Base-by-base conservation (phyloP, 2,329 filamentous ascomycete species). In the Ustilaginoidea virens region DNA sequence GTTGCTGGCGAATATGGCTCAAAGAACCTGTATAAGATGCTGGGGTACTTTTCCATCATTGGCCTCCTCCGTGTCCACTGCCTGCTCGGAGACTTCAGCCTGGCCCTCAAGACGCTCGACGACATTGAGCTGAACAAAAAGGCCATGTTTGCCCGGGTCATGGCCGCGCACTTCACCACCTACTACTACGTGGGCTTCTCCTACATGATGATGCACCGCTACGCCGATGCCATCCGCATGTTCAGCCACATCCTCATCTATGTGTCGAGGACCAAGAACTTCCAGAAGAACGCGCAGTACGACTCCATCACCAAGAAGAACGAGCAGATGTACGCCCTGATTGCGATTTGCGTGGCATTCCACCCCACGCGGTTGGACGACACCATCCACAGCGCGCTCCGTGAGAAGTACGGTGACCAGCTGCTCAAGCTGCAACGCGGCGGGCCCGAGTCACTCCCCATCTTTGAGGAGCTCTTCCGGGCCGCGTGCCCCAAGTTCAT, bases 141-240 rank as follows among this genome's bases (percentile, higher is more conserved):
- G 69, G 86, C 90, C 58, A 96, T 96, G 82, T 98, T 98, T 55
- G 87, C 90, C 38, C 82, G 90, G 42, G 90, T 98, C 55, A 96
- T 98, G 90, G 87, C 90, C 31, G 90, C 90, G 33, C 90, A 98
- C 67, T 96, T 96, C 66, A 94, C 87, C 43, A 98, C 90, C 41
- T 98, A 96, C 74, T 98, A 98, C 74, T 96, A 96, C 56, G 87
- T 98, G 38, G 90, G 90, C 44, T 98, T 98, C 74, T 92, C 83
- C 44, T 98, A 98, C 78, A 96, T 98, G 87, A 98, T 98, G 90
- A 92, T 96, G 82, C 85, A 90, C 63, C 82, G 90, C 53, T 98
- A 98, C 56, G 82, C 85, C 59, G 90, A 98, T 60, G 90, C 90
- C 56, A 94, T 98, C 63, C 85, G 87, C 69, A 93, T 94, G 79